These are phyloP conservation scores for Massarina eburnea DNA, from an alignment of 2,329 filamentous ascomycete genomes.

Conservation along the genomic window DNA sequence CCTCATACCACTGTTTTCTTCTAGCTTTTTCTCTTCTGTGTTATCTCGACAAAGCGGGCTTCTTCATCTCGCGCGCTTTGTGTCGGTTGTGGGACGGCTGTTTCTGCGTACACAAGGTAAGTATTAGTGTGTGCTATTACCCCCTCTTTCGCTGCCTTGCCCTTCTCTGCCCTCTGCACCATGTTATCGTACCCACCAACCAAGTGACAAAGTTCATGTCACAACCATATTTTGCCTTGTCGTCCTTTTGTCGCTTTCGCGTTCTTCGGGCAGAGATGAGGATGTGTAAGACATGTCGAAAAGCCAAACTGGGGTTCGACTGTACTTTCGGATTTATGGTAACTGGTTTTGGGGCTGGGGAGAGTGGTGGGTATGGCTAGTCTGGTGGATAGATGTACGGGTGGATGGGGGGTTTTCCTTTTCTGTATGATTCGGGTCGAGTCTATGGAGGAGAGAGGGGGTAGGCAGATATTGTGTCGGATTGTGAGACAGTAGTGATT, in stretches of 20 bases:
- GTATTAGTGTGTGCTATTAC: slow-evolving; percentile 13
- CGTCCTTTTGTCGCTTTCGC: slow-evolving; percentile 13
- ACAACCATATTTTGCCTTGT: no score
- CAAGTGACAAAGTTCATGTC: slow-evolving; percentile 4
- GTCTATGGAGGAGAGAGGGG: not conserved
- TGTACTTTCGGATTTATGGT: slow-evolving; percentile 22
- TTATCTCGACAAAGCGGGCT: slow-evolving; percentile 22
- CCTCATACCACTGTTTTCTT: slow-evolving; percentile 31
- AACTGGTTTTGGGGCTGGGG: not conserved
- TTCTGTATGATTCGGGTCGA: not conserved
- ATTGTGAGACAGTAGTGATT: not conserved
- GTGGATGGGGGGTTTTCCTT: not conserved
- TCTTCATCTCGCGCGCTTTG: slow-evolving; percentile 9
- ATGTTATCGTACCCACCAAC: slow-evolving; percentile 9
- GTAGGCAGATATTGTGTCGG: not conserved
- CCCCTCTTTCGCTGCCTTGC: not conserved
- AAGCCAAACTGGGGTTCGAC: slow-evolving; percentile 13
- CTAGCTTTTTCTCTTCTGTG: slow-evolving; percentile 18
- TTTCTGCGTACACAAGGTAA: slow-evolving; percentile 28
- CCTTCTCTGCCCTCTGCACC: not conserved
- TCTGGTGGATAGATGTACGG: not conserved
- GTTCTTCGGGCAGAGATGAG: slow-evolving; percentile 2
- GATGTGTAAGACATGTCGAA: slow-evolving; percentile 8
- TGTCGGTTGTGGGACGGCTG: slow-evolving; percentile 25
- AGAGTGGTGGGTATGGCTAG: not conserved